Base-by-base conservation (phyloP, 805 yeast genomes). In the Barnettozyma salicaria region DNA sequence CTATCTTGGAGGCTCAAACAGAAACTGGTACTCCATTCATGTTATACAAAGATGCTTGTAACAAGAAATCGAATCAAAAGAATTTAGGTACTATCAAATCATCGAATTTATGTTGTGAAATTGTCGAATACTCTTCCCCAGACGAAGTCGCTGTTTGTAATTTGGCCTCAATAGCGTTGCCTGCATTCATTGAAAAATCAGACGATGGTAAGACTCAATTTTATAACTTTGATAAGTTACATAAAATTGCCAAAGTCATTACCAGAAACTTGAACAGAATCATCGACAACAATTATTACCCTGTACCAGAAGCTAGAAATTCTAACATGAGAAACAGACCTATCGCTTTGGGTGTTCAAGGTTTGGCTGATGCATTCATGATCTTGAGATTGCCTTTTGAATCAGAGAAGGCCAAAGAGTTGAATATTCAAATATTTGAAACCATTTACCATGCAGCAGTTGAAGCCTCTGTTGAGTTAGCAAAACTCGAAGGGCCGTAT, bases 271-370 rank as follows among this genome's bases (percentile, higher is more conserved):
- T 90, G 60, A 81, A 90, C 68, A 72, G 65, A 55, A 74, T 90
- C 42, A 90, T 90, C 41, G 97, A 90, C 65, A 74, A 80, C 45
- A 85, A 88, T 55, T 70, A 66, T 56, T 90, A 90, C 58, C 97
- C 98, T 5, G 80, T 85, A 18, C 75, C 70, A 36, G 82, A 76
- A 47, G 90, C 97, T 5, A 71, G 70, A 52, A 55, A 44, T 31
- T 85, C 96, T 13, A 90, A 92, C 61, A 64, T 75, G 69, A 78
- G 77, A 54, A 82, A 90, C 60, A 72, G 98, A 51, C 97, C 98
- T 16, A 76, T 90, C 52, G 97, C 97, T n/a, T 63, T 90, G 17
- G 98, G 98, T 49, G 96, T 90, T n/a, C 96, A 90, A 61, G 98
- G 98, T 41, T 68, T 90, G 37, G 96, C 97, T 20, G 97, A 90